A percentile compares a stretch with the other conserved stretches of the same genome.
These are phyloP conservation scores for Brachypodium distachyon DNA, from an alignment of 202 grass and related monocot species.

Conservation along the genomic window DNA sequence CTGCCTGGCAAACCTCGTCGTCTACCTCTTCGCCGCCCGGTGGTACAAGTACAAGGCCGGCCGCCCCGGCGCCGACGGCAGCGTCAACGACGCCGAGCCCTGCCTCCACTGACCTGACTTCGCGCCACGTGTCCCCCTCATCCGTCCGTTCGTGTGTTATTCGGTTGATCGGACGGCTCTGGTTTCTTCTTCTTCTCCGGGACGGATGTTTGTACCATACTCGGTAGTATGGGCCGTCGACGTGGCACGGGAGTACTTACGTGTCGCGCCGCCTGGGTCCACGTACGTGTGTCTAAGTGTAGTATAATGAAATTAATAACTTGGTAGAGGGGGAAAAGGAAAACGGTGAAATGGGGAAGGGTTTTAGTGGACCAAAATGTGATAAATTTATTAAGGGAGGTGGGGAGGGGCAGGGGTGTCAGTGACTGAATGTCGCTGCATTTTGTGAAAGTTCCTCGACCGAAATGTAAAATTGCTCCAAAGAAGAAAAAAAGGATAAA, in stretches of 20 bases:
- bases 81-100: constrained; percentile 41
- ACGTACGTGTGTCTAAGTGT: background rate
- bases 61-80: constrained; percentile 20
- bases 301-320: constrained; percentile 40
- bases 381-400: too few relatives aligned
- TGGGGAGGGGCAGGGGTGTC: background rate
- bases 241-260: background rate
- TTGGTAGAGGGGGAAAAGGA: background rate
- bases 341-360: background rate
- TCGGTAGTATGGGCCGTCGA: background rate
- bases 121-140: background rate
- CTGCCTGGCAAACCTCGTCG: constrained; percentile 47
- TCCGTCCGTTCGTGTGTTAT: background rate
- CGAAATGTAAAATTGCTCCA: constrained; percentile 4
- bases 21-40: constrained; percentile 60
- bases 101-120: constrained; percentile 23
- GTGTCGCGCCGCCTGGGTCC: background rate
- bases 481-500: too few relatives aligned
- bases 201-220: background rate
- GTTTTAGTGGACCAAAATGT: too few relatives aligned
- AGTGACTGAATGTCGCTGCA: constrained; percentile 6
- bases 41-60: constrained; percentile 87
- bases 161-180: background rate
- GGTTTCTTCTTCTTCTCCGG: background rate
- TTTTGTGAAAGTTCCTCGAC: constrained; percentile 3